phyloP scores from a whole-genome alignment of 768 basidiomycete species.

The Tylopilus vinaceipallidus region DNA sequence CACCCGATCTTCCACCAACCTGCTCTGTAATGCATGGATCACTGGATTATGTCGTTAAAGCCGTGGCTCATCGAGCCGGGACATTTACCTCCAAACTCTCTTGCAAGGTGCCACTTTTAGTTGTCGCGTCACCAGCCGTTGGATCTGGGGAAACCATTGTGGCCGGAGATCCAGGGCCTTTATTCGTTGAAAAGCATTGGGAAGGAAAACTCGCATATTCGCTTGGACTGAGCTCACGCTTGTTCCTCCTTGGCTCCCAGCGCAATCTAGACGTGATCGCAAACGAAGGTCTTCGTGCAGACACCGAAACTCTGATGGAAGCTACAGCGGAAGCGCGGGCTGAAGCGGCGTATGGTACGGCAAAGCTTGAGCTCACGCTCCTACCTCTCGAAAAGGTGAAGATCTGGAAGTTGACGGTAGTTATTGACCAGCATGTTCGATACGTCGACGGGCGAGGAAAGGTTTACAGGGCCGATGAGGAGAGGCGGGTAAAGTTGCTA shows the following conservation, averaged over 20 bases:
- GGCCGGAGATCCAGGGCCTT: slow-evolving; percentile 61
- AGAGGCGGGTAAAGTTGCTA: slow-evolving; percentile 12
- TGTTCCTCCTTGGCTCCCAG: slow-evolving; percentile 72
- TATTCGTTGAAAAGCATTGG: slow-evolving; percentile 88
- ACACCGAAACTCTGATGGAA: not conserved
- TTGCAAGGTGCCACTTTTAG: slow-evolving; percentile 66
- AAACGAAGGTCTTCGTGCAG: not conserved
- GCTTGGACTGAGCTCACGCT: slow-evolving; percentile 72
- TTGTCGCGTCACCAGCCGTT: slow-evolving; percentile 75
- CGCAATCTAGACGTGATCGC: slow-evolving; percentile 1
- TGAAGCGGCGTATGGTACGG: slow-evolving; percentile 42
- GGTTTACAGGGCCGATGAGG: slow-evolving; percentile 4
- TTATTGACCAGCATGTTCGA: slow-evolving; percentile 57
- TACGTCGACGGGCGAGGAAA: slow-evolving; percentile 4
- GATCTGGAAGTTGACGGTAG: slow-evolving; percentile 68
- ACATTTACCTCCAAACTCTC: slow-evolving; percentile 76
- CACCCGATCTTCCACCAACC: slow-evolving; percentile 75
- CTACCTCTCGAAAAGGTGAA: slow-evolving; percentile 87
- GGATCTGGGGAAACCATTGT: slow-evolving; percentile 65
- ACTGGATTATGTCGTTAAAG: slow-evolving; percentile 77
- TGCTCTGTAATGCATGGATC: slow-evolving; percentile 73
- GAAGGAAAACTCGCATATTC: slow-evolving; percentile 84
- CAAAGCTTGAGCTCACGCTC: slow-evolving; percentile 77
- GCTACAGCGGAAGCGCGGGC: slow-evolving; percentile 6
- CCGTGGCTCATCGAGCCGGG: slow-evolving; percentile 83